Percentiles rank a stretch among this genome's conserved stretches.
Evolutionary conservation across 1,284 basidiomycete genomes (phyloP).

Genomic region (Moniliophthora roreri): DNA sequence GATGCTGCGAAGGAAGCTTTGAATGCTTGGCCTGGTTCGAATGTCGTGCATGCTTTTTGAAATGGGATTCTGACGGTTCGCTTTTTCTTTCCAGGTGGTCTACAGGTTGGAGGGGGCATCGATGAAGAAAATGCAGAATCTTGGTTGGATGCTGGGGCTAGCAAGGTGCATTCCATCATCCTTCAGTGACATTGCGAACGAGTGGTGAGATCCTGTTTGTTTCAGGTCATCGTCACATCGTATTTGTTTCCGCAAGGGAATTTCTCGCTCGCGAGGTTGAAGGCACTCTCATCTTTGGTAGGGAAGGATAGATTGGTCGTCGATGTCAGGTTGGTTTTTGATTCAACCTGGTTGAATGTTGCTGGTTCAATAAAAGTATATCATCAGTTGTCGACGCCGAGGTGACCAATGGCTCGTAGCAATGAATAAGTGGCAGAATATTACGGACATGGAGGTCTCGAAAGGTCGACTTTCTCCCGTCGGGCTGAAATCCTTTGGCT

Average conservation of each 20-base stretch:
- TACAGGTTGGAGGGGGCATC: constrained; percentile 97
- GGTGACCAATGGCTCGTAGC: constrained; percentile 89
- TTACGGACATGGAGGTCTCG: constrained; percentile 93
- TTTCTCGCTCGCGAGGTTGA: constrained; percentile 78
- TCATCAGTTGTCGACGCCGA: constrained; percentile 76
- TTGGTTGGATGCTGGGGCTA: constrained; percentile 90
- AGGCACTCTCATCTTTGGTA: constrained; percentile 61
- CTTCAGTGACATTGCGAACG: background rate
- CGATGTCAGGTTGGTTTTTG: constrained; percentile 77
- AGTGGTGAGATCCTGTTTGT: background rate
- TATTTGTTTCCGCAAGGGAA: constrained; percentile 85
- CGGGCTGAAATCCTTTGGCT: background rate
- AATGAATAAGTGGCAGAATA: constrained; percentile 98
- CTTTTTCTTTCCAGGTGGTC: constrained; percentile 43
- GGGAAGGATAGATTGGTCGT: constrained; percentile 91
- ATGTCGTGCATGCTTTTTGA: background rate
- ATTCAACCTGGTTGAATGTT: background rate
- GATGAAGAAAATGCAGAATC: constrained; percentile 75
- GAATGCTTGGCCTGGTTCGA: constrained; percentile 75
- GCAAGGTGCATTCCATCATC: constrained; percentile 62
- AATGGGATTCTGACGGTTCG: background rate
- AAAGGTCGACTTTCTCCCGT: constrained; percentile 49
- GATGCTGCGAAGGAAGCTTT: constrained; percentile 84
- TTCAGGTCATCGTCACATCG: constrained; percentile 94
- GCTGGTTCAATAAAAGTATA: background rate